Evolutionary conservation across 129 eudicot genomes (phyloP).

Genomic region (Oenanthe sinensis): DNA sequence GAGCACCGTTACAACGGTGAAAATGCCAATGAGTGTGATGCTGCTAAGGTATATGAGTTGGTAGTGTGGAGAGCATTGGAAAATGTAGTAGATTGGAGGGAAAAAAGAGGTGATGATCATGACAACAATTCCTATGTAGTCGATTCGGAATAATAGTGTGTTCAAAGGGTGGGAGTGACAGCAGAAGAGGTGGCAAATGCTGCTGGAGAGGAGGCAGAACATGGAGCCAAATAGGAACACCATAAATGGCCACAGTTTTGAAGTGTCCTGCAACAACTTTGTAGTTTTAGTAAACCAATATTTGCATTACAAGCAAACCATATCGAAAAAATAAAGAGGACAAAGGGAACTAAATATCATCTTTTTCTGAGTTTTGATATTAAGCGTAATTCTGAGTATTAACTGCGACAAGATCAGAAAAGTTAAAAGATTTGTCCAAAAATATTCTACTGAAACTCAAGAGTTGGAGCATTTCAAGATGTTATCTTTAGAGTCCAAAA

Average conservation of each 20-base stretch:
- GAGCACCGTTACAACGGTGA: conserved; percentile 60
- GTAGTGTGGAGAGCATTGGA: conserved; percentile 68
- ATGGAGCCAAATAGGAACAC: conserved; percentile 72
- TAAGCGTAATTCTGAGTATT: background rate
- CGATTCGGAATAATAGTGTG: conserved; percentile 50
- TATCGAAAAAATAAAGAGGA: background rate
- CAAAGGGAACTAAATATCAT: background rate
- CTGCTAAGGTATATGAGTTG: conserved; percentile 70
- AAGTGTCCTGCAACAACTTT: background rate
- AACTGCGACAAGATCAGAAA: background rate
- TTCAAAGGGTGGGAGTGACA: conserved; percentile 75
- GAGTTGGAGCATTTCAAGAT: background rate
- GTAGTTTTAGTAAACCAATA: background rate
- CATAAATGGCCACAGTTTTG: conserved; percentile 69
- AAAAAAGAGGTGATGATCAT: conserved; percentile 97
- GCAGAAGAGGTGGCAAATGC: conserved; percentile 85
- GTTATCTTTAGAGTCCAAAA: background rate
- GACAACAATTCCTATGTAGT: conserved; percentile 64
- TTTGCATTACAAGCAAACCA: background rate
- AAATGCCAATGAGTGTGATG: conserved; percentile 60
- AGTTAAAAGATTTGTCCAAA: too few relatives aligned
- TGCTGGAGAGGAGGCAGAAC: conserved; percentile 95
- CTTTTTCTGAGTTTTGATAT: too few relatives aligned
- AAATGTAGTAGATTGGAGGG: conserved; percentile 90
- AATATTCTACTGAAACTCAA: background rate